Conservation (phyloP, 73 alveolate species). For the Paramecium sonneborni region DNA sequence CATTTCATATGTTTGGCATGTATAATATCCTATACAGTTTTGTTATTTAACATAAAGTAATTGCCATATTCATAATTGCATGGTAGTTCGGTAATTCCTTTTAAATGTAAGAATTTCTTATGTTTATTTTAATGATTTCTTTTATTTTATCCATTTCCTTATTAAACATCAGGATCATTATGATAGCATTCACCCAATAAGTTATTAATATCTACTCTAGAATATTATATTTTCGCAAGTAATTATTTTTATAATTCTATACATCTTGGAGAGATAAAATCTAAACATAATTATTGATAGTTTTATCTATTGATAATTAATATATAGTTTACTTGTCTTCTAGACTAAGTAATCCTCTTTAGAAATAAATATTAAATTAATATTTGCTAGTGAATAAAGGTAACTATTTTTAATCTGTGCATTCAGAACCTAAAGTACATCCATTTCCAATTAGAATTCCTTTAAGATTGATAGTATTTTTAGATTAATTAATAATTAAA, state of each 20-base stretch:
- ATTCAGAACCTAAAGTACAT: conserved; percentile 39
- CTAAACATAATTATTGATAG: background rate
- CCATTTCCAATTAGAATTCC: conserved; percentile 50
- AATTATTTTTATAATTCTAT: background rate
- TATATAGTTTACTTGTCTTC: conserved; percentile 6
- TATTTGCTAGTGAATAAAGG: background rate
- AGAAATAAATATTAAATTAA: background rate
- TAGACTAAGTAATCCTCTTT: conserved; percentile 1
- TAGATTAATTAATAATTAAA: background rate
- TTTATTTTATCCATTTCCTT: background rate
- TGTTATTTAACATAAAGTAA: background rate
- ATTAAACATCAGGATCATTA: conserved; percentile 29
- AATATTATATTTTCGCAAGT: background rate
- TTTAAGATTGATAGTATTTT: background rate
- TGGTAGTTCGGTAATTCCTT: background rate
- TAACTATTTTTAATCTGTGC: background rate
- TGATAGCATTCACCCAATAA: conserved; percentile 9
- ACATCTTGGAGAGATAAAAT: background rate
- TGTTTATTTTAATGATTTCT: background rate
- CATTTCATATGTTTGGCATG: conserved; percentile 45
- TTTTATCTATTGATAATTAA: background rate
- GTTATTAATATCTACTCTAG: conserved; percentile 43
- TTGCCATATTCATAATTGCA: conserved; percentile 45
- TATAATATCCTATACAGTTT: conserved; percentile 1
- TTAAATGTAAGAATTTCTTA: background rate